Evolutionary conservation across 352 stramenopile genomes (phyloP).

Genomic region (Globisporangium canariense): DNA sequence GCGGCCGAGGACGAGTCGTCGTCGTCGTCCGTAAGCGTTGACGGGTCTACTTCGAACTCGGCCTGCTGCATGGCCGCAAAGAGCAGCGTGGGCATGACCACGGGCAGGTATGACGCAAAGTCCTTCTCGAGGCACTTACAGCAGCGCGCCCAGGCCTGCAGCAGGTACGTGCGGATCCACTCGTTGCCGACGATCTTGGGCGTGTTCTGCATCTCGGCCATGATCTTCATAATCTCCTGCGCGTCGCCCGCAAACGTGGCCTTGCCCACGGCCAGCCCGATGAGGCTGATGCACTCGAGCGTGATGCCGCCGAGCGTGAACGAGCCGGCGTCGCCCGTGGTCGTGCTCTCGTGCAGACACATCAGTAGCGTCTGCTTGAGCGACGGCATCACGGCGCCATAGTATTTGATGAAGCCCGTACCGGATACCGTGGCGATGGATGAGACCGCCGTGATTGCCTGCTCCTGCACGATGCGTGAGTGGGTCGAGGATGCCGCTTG

Average conservation of each 20-base stretch:
- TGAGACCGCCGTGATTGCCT: constrained; percentile 78
- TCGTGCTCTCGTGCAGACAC: constrained; percentile 59
- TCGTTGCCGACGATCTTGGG: constrained; percentile 76
- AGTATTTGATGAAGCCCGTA: constrained; percentile 67
- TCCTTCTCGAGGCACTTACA: constrained; percentile 73
- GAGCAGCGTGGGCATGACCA: constrained; percentile 82
- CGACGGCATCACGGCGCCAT: constrained; percentile 64
- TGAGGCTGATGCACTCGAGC: constrained; percentile 81
- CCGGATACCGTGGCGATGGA: constrained; percentile 71
- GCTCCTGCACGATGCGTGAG: constrained; percentile 68
- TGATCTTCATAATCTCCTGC: constrained; percentile 76
- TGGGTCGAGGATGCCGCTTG: constrained; percentile 30
- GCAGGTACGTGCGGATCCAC: constrained; percentile 77
- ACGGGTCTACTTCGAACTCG: constrained; percentile 79
- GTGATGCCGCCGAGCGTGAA: constrained; percentile 84
- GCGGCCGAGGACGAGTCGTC: constrained; percentile 31
- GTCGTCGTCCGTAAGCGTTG: constrained; percentile 52
- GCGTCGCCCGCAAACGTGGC: constrained; percentile 69
- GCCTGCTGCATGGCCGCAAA: constrained; percentile 75
- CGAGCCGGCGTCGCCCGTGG: constrained; percentile 31
- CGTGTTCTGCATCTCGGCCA: constrained; percentile 84
- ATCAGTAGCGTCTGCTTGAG: constrained; percentile 66
- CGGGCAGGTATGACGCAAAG: constrained; percentile 73
- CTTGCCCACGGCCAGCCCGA: constrained; percentile 71
- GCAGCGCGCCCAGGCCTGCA: constrained; percentile 77